phyloP scores from a whole-genome alignment of 2,329 filamentous ascomycete species.

The Cordyceps militaris region DNA sequence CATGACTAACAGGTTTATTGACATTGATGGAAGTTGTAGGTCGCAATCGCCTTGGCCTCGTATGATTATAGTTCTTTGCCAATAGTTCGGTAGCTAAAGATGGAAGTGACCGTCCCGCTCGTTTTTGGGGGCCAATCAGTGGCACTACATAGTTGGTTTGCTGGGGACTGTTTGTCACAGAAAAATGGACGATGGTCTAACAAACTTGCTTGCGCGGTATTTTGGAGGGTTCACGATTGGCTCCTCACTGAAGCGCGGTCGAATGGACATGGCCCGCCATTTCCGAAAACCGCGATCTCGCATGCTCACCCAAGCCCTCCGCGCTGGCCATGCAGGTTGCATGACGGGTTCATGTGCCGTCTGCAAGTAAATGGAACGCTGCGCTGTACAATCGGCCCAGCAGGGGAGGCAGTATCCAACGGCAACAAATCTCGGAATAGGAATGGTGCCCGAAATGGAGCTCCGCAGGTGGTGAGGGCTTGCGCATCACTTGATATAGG shows the following conservation, averaged over 20 bases:
- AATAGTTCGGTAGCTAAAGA: no score
- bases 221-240: neutral
- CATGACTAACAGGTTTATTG: no score
- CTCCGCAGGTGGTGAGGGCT: neutral
- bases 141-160: no score
- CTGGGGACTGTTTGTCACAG: no score
- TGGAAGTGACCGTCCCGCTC: no score
- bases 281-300: neutral
- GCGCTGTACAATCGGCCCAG: neutral
- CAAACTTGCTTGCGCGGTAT: neutral
- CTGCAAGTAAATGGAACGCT: neutral
- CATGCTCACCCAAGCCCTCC: neutral
- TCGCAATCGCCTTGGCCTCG: neutral
- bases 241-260: neutral
- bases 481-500: neutral
- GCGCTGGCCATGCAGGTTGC: neutral
- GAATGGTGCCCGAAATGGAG: conserved; percentile 7
- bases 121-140: no score
- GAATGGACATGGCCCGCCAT: neutral
- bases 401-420: neutral
- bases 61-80: no score
- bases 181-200: neutral
- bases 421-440: conserved; percentile 5
- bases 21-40: no score
- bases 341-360: neutral